Percentiles rank a stretch among this genome's conserved stretches.
Evolutionary conservation across 345 rosid species (phyloP).

Genomic region (Lepidium sativum): DNA sequence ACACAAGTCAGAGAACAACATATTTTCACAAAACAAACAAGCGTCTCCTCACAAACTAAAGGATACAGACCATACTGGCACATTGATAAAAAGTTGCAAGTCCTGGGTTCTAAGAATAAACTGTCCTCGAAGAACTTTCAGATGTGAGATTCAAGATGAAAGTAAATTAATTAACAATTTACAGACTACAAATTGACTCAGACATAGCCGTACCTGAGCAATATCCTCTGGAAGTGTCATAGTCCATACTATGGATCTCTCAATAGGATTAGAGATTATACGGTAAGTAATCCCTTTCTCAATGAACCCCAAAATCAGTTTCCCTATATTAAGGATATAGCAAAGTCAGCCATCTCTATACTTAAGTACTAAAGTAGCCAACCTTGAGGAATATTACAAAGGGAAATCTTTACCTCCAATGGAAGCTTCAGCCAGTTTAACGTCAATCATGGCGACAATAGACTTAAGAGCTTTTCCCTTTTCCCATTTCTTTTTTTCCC

Average conservation of each 20-base stretch:
- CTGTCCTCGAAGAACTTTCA: background rate
- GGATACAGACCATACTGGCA: background rate
- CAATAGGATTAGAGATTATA: conserved; percentile 54
- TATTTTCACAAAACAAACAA: background rate
- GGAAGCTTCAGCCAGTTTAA: conserved; percentile 53
- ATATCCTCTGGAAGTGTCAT: conserved; percentile 58
- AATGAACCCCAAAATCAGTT: conserved; percentile 48
- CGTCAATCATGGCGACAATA: conserved; percentile 64
- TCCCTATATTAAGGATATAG: conserved; percentile 35
- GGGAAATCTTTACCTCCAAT: conserved; percentile 57
- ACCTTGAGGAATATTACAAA: background rate
- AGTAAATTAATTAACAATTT: background rate
- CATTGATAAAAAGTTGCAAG: background rate
- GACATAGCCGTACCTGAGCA: conserved; percentile 39
- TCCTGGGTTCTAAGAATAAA: background rate
- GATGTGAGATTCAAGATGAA: background rate
- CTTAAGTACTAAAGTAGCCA: background rate
- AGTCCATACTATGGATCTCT: conserved; percentile 76
- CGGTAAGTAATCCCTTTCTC: conserved; percentile 65
- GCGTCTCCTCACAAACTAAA: background rate
- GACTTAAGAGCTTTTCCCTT: conserved; percentile 70
- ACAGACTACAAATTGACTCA: background rate
- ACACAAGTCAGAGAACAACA: background rate
- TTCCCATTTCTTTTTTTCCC: conserved; percentile 63
- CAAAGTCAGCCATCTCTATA: conserved; percentile 8